Base-by-base conservation (phyloP, 108 stramenopile genomes). In the Nitzschia inconspicua region DNA sequence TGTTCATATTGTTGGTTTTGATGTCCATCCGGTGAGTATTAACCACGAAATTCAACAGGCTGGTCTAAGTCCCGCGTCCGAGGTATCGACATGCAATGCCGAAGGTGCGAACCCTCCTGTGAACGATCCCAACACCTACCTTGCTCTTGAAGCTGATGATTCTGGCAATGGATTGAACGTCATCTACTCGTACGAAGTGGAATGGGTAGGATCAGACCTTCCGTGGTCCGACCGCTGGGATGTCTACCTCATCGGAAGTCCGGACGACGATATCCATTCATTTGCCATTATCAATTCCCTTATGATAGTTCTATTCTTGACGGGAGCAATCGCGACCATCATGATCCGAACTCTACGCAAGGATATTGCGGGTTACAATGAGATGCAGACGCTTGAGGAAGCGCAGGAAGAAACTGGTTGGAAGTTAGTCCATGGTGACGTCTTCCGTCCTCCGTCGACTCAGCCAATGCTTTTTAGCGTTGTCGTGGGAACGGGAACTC, bases 361-460 rank as follows among this genome's bases (percentile, higher is more conserved):
- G 64, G 98, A 99, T 72, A 97, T 99, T 53, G 86, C 92, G 14
- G 82, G 83, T 10, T 98, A 98, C 92, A 99, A 97, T 65, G 97
- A 94, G 43, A 75, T 86, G 73, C 82, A 80, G 16, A 66, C 77
- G 22, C 36, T 86, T 19, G 87, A 86, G 24, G 96, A 95, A 62
- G 89, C 89, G 3, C 85, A 89, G 44, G 97, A 98, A 63, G 97
- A 98, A 75, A 89, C 84, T 47, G 97, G 97, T 10, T 98, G 97
- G 97, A 98, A 98, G 74, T 71, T 97, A 64, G 92, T 98, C n/a
- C 97, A 97, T 57, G 96, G 94, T 16, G 97, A 98, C 70, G 96
- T 97, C 20, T 97, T 98, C 70, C 91, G 97, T 40, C 95, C 96
- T 44, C 97, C 97, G 18, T 37, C 75, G 13, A 74, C 74, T 25